Conservation (phyloP, 305 asterid genomes). For the Solanum hybrid region DNA sequence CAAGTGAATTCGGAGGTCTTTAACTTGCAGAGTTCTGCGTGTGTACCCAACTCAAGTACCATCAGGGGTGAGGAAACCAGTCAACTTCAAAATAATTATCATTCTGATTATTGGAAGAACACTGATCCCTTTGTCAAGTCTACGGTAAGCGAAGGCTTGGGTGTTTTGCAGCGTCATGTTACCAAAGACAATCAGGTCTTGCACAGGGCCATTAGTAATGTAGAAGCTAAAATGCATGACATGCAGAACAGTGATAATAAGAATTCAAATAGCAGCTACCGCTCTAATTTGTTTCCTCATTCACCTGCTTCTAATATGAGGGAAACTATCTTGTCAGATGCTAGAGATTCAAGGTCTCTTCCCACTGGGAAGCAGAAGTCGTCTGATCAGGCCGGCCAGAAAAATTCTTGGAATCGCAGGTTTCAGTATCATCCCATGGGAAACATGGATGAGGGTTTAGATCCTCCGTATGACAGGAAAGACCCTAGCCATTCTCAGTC, state of each 20-base stretch:
- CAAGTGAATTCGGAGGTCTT: constrained; percentile 34
- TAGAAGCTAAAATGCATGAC: constrained; percentile 27
- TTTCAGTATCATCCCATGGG: constrained; percentile 95
- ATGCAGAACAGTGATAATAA: constrained; percentile 32
- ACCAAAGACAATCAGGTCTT: constrained; percentile 28
- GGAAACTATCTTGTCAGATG: constrained; percentile 45
- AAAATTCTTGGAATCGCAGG: constrained; percentile 45
- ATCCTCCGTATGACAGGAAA: constrained; percentile 32
- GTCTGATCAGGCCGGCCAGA: constrained; percentile 36
- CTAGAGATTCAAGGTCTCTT: constrained; percentile 45
- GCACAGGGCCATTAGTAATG: constrained; percentile 22
- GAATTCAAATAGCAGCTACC: constrained; percentile 60
- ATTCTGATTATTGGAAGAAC: constrained; percentile 52
- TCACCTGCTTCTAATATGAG: constrained; percentile 39
- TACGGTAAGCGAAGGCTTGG: constrained; percentile 38
- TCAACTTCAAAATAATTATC: constrained; percentile 34
- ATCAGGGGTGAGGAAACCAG: constrained; percentile 29
- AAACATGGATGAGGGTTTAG: constrained; percentile 55
- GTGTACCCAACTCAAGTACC: constrained; percentile 27
- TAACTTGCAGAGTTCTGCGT: constrained; percentile 32
- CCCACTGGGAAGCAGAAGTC: constrained; percentile 50
- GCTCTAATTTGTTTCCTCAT: constrained; percentile 48
- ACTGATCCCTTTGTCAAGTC: constrained; percentile 30
- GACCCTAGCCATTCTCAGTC: constrained; percentile 32
- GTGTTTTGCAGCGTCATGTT: constrained; percentile 28